phyloP scores from a whole-genome alignment of 2,329 filamentous ascomycete genomes.

The Westerdykella aurantiaca region DNA sequence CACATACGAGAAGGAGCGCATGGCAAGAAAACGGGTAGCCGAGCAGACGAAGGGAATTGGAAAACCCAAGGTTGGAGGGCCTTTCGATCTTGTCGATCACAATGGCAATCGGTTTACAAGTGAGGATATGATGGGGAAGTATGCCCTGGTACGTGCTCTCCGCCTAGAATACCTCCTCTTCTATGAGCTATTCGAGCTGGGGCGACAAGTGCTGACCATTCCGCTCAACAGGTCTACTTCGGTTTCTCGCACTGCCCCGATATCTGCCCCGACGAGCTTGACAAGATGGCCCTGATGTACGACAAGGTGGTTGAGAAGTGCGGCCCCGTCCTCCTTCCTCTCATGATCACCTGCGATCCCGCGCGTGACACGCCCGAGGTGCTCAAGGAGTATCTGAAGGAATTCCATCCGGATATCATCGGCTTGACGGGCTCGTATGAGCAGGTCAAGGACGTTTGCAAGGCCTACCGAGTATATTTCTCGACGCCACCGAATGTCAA shows the following conservation, averaged over 20 bases:
- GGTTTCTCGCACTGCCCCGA: conserved; percentile 98
- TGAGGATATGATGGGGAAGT: conserved; percentile 78
- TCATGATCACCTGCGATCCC: conserved; percentile 96
- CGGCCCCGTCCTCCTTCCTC: conserved; percentile 58
- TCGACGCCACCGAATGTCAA: conserved; percentile 83
- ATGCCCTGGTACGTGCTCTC: conserved; percentile 59
- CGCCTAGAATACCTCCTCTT: background rate
- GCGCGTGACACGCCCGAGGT: conserved; percentile 82
- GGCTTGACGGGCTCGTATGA: conserved; percentile 92
- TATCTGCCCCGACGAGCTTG: conserved; percentile 97
- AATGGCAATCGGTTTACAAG: conserved; percentile 72
- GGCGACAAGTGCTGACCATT: background rate
- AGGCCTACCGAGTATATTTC: conserved; percentile 95
- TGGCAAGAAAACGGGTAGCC: conserved; percentile 82
- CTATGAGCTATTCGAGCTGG: too few species aligned
- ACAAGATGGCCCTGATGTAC: conserved; percentile 98
- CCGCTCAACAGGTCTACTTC: conserved; percentile 71
- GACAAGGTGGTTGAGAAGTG: conserved; percentile 55
- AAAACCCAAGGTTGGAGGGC: conserved; percentile 84
- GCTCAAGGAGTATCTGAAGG: conserved; percentile 74
- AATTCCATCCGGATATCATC: conserved; percentile 83
- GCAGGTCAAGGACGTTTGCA: conserved; percentile 89
- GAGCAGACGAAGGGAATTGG: conserved; percentile 92
- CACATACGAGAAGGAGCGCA: conserved; percentile 82
- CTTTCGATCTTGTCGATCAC: conserved; percentile 77